These are phyloP conservation scores for Metschnikowia amazonensis DNA, from an alignment of 805 yeast species.

Conservation along the genomic window DNA sequence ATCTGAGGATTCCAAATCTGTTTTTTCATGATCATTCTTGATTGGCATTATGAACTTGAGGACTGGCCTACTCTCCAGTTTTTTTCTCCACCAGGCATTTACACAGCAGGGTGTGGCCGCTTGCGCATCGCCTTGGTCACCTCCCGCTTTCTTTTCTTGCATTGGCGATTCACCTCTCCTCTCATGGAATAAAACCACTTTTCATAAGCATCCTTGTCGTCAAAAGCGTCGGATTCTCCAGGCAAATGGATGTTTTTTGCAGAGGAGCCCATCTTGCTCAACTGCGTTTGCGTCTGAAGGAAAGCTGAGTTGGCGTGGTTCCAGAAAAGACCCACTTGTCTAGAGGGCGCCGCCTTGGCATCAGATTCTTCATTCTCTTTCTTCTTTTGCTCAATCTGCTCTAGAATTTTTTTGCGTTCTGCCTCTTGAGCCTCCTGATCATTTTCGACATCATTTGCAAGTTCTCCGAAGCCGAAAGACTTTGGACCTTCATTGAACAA, in stretches of 20 bases:
- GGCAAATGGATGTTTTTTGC: constrained; percentile 32
- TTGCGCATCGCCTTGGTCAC: constrained; percentile 24
- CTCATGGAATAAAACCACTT: constrained; percentile 79
- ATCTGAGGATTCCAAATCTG: too few relatives aligned
- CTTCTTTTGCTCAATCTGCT: constrained; percentile 31
- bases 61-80: neutral
- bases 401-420: constrained; percentile 25
- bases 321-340: constrained; percentile 62
- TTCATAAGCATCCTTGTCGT: constrained; percentile 52
- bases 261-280: constrained; percentile 50
- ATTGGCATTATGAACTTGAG: too few relatives aligned
- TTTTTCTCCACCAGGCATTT: neutral
- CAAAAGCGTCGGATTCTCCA: constrained; percentile 29
- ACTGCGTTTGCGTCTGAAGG: constrained; percentile 77
- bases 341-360: constrained; percentile 17
- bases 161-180: constrained; percentile 72
- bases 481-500: constrained; percentile 44
- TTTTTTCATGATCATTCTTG: too few relatives aligned
- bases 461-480: constrained; percentile 39
- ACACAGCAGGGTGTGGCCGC: neutral
- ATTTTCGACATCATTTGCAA: constrained; percentile 22
- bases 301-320: constrained; percentile 83
- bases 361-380: constrained; percentile 27
- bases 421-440: constrained; percentile 9
- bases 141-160: constrained; percentile 74